Conservation (phyloP, 345 rosid species). For the Bruguiera parviflora region DNA sequence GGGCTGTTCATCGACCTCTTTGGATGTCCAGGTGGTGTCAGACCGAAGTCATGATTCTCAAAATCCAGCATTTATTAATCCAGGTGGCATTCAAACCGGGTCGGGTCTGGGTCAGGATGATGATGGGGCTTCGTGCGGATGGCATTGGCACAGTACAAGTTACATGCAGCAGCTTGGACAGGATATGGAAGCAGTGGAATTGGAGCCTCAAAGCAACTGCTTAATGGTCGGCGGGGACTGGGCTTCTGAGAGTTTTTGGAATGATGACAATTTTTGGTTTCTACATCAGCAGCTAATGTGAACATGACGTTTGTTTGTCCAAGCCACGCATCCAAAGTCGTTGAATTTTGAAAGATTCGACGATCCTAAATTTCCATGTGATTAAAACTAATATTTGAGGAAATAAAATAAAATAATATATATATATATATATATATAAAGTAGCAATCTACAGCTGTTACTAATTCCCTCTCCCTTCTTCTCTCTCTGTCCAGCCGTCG, state of each 20-base stretch:
- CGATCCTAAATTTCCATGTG: no score
- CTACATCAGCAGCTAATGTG: slow-evolving; percentile 36
- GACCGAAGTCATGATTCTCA: slow-evolving; percentile 27
- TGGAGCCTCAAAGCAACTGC: slow-evolving; percentile 20
- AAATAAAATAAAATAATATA: not conserved
- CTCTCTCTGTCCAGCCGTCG: no score
- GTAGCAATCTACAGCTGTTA: not conserved
- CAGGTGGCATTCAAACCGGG: slow-evolving; percentile 28
- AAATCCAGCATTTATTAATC: slow-evolving; percentile 2
- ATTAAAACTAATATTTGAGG: not conserved
- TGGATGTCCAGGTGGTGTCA: slow-evolving; percentile 39
- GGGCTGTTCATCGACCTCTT: slow-evolving; percentile 41
- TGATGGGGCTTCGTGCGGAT: not conserved
- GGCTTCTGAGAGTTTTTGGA: slow-evolving; percentile 56
- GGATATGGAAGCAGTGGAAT: not conserved
- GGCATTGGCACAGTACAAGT: not conserved
- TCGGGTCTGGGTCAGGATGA: slow-evolving; percentile 23
- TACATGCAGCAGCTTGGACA: not conserved
- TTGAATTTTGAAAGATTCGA: not conserved
- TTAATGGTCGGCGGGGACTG: slow-evolving; percentile 31
- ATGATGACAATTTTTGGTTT: slow-evolving; percentile 52
- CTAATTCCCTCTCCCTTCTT: no score
- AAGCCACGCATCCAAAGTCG: slow-evolving; percentile 40
- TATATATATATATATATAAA: no score
- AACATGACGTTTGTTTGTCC: slow-evolving; percentile 11